Percentiles rank a stretch among this genome's conserved stretches.
Conservation (phyloP, 2,329 filamentous ascomycete genomes). For the Cladosporium oxysporum region DNA sequence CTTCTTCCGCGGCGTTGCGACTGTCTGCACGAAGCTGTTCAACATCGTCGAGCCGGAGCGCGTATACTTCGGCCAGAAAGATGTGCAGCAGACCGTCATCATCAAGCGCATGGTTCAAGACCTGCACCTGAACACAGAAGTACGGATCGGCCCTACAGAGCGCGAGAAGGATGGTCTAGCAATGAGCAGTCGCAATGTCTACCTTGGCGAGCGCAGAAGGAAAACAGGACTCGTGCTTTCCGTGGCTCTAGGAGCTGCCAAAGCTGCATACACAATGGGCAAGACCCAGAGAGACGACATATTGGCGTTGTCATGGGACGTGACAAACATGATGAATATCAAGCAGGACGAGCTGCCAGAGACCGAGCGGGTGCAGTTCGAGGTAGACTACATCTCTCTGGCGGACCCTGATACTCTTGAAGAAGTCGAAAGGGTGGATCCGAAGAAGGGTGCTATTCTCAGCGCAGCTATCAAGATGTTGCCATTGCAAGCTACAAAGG, state of each 20-base stretch:
- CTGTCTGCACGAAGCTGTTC: conserved; percentile 92
- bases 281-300: conserved; percentile 63
- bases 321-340: conserved; percentile 57
- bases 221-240: conserved; percentile 71
- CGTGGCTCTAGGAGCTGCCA: conserved; percentile 69
- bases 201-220: conserved; percentile 76
- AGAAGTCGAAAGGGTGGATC: conserved; percentile 73
- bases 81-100: conserved; percentile 92
- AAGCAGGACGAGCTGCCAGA: conserved; percentile 65
- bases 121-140: conserved; percentile 74
- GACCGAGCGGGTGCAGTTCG: conserved; percentile 67
- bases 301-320: conserved; percentile 67
- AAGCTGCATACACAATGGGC: conserved; percentile 62
- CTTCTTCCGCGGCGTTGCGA: conserved; percentile 95
- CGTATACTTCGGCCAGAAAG: conserved; percentile 96
- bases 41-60: conserved; percentile 76
- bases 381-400: conserved; percentile 90
- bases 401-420: conserved; percentile 82
- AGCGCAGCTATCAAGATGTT: conserved; percentile 91
- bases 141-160: conserved; percentile 73
- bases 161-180: conserved; percentile 82
- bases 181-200: conserved; percentile 90
- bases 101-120: conserved; percentile 85
- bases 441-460: conserved; percentile 72
- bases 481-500: conserved; percentile 68